Evolutionary conservation across 1,284 basidiomycete genomes (phyloP).

Genomic region (Cutaneotrichosporon daszewskae): DNA sequence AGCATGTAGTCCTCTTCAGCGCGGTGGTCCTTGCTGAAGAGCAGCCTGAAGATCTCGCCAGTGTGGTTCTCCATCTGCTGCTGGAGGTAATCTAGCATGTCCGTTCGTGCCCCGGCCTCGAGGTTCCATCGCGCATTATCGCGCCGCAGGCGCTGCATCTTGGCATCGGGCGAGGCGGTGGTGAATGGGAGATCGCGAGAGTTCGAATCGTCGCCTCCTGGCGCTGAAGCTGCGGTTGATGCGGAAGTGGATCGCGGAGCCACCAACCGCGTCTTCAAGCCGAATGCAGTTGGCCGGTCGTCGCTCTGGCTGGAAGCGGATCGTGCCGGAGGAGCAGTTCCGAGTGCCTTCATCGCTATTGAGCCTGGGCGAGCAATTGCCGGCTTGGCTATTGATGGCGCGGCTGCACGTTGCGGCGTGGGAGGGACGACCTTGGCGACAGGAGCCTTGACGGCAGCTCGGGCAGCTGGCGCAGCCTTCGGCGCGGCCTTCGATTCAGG

Average conservation of each 20-base stretch:
- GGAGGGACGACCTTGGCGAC: too few relatives aligned
- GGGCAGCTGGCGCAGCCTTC: conserved; percentile 10
- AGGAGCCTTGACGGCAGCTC: conserved; percentile 20
- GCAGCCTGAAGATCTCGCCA: conserved; percentile 66
- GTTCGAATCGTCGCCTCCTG: not conserved
- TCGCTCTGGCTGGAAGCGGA: conserved; percentile 26
- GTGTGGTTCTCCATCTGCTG: conserved; percentile 84
- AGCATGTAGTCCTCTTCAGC: conserved; percentile 87
- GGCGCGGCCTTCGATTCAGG: conserved; percentile 8
- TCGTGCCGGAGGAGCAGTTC: conserved; percentile 27
- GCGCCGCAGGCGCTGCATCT: conserved; percentile 66
- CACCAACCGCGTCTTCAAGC: conserved; percentile 23
- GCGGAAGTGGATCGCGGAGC: conserved; percentile 8
- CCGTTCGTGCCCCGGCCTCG: conserved; percentile 61
- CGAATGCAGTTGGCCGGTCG: conserved; percentile 4
- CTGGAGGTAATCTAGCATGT: conserved; percentile 79
- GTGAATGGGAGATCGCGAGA: conserved; percentile 54
- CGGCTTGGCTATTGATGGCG: conserved; percentile 4
- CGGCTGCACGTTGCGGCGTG: conserved; percentile 13
- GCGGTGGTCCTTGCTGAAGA: conserved; percentile 95
- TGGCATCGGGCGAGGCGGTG: conserved; percentile 66
- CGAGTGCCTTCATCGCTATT: conserved; percentile 42
- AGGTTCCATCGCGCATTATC: conserved; percentile 78
- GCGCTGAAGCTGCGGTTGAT: conserved; percentile 22
- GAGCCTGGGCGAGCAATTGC: conserved; percentile 29